Percentiles rank a stretch among this genome's conserved stretches.
These are phyloP conservation scores for Cystobasidium slooffiae DNA, from an alignment of 1,284 basidiomycete genomes.

Conservation along the genomic window DNA sequence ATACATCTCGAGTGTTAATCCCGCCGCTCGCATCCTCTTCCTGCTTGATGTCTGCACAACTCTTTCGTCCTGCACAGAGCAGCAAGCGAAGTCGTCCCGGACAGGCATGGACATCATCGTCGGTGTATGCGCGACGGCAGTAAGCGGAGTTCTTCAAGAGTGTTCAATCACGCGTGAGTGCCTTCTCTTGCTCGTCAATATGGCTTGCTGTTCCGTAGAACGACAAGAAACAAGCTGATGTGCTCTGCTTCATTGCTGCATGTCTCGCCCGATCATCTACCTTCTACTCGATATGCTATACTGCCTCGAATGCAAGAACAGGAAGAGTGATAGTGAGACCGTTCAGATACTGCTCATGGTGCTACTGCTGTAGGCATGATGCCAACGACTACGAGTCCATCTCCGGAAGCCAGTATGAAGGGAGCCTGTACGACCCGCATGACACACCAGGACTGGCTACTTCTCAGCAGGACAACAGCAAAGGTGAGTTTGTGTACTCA, in stretches of 20 bases:
- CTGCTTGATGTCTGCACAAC: neutral
- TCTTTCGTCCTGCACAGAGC: neutral
- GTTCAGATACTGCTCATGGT: slow-evolving; percentile 15
- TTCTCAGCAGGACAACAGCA: too few relatives aligned
- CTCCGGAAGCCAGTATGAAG: slow-evolving; percentile 12
- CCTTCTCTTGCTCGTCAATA: neutral
- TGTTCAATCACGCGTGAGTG: slow-evolving; percentile 16
- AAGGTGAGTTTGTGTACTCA: too few relatives aligned
- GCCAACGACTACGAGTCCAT: slow-evolving; percentile 18
- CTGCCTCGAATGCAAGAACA: neutral
- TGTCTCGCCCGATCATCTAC: slow-evolving; percentile 2
- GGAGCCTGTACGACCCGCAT: neutral
- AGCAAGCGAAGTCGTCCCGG: too few relatives aligned
- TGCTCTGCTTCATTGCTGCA: neutral
- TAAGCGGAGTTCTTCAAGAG: slow-evolving; percentile 18
- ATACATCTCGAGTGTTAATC: too few relatives aligned
- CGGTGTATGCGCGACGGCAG: slow-evolving; percentile 7
- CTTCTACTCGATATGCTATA: neutral
- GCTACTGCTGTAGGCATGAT: neutral
- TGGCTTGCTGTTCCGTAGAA: neutral
- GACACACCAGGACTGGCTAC: neutral
- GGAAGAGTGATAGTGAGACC: slow-evolving; percentile 25
- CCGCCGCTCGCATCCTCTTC: neutral
- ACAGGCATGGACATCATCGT: slow-evolving; percentile 17
- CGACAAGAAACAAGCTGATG: slow-evolving; percentile 8